These are phyloP conservation scores for Alliaria petiolata DNA, from an alignment of 345 rosid genomes.

Conservation along the genomic window DNA sequence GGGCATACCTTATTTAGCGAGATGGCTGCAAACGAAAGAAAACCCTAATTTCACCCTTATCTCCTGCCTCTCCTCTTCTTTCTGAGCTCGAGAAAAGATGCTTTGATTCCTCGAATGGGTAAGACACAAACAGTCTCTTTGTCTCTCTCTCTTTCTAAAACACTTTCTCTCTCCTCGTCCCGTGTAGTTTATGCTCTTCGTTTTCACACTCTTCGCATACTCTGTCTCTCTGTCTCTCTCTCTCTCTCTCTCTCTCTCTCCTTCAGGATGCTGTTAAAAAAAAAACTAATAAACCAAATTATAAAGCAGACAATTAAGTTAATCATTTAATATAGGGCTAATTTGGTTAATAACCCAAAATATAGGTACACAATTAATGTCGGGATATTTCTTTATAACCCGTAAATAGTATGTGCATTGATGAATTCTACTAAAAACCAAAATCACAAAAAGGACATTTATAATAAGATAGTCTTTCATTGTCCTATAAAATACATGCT, in stretches of 20 bases:
- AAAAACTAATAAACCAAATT: background rate
- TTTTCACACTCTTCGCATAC: conserved; percentile 33
- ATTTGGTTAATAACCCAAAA: background rate
- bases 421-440: background rate
- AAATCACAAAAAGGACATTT: background rate
- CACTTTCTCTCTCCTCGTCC: conserved; percentile 36
- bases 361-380: conserved; percentile 6
- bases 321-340: conserved; percentile 1
- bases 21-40: conserved; percentile 15
- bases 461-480: background rate
- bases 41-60: conserved; percentile 36
- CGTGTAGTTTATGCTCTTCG: conserved; percentile 36
- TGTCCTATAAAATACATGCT: background rate
- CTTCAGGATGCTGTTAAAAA: conserved; percentile 34
- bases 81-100: conserved; percentile 48
- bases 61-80: conserved; percentile 13
- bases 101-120: conserved; percentile 58
- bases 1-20: conserved; percentile 35
- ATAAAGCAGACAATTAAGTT: background rate
- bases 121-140: conserved; percentile 24
- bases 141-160: conserved; percentile 20
- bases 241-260: no score
- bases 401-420: background rate
- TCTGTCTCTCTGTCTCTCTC: no score
- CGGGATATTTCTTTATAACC: background rate